Percentiles rank a stretch among this genome's conserved stretches.
Evolutionary conservation across 2,329 filamentous ascomycete species (phyloP).

Genomic region (Verticillium nubilum): DNA sequence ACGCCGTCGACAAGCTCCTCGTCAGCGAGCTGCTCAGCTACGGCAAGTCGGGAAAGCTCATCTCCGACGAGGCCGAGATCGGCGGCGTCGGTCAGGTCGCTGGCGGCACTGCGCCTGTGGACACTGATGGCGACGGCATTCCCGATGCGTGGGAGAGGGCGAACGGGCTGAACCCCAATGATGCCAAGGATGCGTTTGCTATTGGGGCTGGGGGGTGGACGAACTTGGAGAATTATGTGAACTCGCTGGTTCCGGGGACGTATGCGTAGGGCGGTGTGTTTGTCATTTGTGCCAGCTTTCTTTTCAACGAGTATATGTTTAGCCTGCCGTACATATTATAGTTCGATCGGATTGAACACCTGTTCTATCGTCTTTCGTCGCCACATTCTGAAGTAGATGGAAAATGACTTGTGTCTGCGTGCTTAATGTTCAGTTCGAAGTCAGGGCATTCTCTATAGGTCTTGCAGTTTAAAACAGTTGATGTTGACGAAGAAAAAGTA

Average conservation of each 20-base stretch:
- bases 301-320: background rate
- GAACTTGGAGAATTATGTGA: slow-evolving; percentile 45
- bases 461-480: too few relatives aligned
- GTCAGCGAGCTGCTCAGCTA: slow-evolving; percentile 37
- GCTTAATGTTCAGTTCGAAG: too few relatives aligned
- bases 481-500: too few relatives aligned
- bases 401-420: too few relatives aligned
- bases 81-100: slow-evolving; percentile 31
- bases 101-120: slow-evolving; percentile 29
- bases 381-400: too few relatives aligned
- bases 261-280: background rate
- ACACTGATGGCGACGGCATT: slow-evolving; percentile 44
- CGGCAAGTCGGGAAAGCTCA: slow-evolving; percentile 36
- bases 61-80: slow-evolving; percentile 39
- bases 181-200: slow-evolving; percentile 33
- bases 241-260: slow-evolving; percentile 32
- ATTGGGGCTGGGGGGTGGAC: slow-evolving; percentile 35
- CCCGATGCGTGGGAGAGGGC: slow-evolving; percentile 40
- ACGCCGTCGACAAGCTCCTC: slow-evolving; percentile 35
- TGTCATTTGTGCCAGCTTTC: background rate
- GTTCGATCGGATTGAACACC: too few relatives aligned
- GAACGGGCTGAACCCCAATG: slow-evolving; percentile 32
- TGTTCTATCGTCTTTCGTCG: too few relatives aligned
- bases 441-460: too few relatives aligned
- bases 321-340: background rate